Evolutionary conservation across 768 basidiomycete genomes (phyloP).

Genomic region (Punctularia strigosozonata): DNA sequence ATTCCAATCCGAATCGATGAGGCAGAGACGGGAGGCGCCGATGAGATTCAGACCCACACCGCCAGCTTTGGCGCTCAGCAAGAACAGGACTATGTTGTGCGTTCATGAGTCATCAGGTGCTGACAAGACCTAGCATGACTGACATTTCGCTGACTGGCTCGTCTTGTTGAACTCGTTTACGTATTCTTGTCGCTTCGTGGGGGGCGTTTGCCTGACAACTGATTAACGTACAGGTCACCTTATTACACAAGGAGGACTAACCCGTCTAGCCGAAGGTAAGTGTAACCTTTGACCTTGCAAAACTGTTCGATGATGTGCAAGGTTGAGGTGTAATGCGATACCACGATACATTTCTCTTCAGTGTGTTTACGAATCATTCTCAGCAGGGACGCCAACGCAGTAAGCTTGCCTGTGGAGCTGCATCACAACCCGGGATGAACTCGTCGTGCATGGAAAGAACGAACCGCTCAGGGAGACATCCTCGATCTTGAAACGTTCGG

Average conservation of each 20-base stretch:
- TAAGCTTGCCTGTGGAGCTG: slow-evolving; percentile 62
- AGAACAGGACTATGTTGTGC: slow-evolving; percentile 60
- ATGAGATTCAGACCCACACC: slow-evolving; percentile 91
- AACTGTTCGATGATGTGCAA: slow-evolving; percentile 85
- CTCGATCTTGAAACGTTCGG: slow-evolving; percentile 44
- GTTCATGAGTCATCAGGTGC: neutral
- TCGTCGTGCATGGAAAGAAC: slow-evolving; percentile 4
- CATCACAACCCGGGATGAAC: too few species aligned
- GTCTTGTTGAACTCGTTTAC: slow-evolving; percentile 85
- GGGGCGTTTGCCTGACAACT: slow-evolving; percentile 52
- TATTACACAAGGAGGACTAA: slow-evolving; percentile 17
- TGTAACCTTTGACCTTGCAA: slow-evolving; percentile 67
- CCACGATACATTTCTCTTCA: slow-evolving; percentile 89
- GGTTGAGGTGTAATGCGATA: slow-evolving; percentile 95
- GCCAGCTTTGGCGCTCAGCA: slow-evolving; percentile 91
- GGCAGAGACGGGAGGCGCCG: slow-evolving; percentile 78
- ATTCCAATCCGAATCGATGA: slow-evolving; percentile 92
- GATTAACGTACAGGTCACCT: neutral
- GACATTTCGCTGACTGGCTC: slow-evolving; percentile 61
- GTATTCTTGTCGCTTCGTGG: slow-evolving; percentile 69
- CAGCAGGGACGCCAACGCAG: slow-evolving; percentile 55
- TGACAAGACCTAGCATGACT: slow-evolving; percentile 13
- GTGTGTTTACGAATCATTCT: slow-evolving; percentile 52
- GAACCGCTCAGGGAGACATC: slow-evolving; percentile 76
- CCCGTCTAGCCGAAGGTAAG: slow-evolving; percentile 84